Conservation (phyloP, 495 filamentous ascomycete species). For the Rhypophila decipiens region DNA sequence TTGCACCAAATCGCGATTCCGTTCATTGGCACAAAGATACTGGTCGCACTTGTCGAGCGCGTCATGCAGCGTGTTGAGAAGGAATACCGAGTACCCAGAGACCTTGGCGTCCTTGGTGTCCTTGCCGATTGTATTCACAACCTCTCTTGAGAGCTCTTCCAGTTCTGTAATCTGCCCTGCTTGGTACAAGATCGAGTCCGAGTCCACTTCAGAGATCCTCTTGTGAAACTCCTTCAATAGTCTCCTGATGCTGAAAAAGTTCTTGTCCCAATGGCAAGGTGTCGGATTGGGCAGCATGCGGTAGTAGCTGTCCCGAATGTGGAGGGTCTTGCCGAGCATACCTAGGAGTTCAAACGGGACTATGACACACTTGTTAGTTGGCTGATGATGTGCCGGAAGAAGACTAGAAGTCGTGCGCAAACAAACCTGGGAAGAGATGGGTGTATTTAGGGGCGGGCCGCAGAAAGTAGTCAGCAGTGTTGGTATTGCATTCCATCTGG, state of each 20-base stretch:
- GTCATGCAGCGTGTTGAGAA: constrained; percentile 32
- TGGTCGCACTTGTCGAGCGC: constrained; percentile 25
- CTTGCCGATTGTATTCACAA: constrained; percentile 4
- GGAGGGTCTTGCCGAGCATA: constrained; percentile 42
- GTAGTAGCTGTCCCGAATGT: constrained; percentile 34
- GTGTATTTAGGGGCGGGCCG: constrained; percentile 22
- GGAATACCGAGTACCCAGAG: constrained; percentile 20
- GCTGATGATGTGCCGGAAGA: background rate
- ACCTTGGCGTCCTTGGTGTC: constrained; percentile 8
- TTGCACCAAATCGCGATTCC: constrained; percentile 18
- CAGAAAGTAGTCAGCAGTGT: constrained; percentile 33
- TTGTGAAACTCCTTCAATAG: constrained; percentile 27
- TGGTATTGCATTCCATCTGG: constrained; percentile 36
- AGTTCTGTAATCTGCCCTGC: constrained; percentile 9
- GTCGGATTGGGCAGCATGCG: constrained; percentile 47
- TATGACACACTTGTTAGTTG: constrained; percentile 15
- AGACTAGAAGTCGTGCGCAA: background rate
- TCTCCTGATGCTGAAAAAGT: constrained; percentile 28
- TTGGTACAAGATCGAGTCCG: constrained; percentile 3
- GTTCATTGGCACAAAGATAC: constrained; percentile 11
- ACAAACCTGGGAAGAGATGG: constrained; percentile 43
- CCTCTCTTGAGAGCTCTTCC: background rate
- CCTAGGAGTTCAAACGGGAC: constrained; percentile 47
- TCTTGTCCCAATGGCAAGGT: constrained; percentile 38
- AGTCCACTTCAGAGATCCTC: constrained; percentile 15